Evolutionary conservation across 257 asterid species (phyloP).

Genomic region (Catharanthus roseus): DNA sequence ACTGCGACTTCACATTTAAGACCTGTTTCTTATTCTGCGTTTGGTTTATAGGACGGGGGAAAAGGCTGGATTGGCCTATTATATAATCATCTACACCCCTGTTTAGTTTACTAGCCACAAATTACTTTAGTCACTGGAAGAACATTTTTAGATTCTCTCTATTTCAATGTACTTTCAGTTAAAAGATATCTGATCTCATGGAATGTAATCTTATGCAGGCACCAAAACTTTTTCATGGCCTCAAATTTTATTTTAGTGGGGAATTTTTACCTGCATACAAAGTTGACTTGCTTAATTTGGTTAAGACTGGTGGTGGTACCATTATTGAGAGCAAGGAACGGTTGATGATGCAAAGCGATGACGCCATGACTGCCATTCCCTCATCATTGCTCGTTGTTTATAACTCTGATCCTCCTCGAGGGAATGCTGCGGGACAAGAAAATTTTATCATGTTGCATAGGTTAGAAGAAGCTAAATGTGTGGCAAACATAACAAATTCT

Average conservation of each 20-base stretch:
- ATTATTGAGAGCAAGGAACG: constrained; percentile 38
- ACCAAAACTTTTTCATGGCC: constrained; percentile 63
- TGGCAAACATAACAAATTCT: constrained; percentile 32
- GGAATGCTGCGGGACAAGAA: constrained; percentile 31
- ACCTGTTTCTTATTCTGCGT: neutral
- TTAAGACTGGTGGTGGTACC: constrained; percentile 63
- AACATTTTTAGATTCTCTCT: too few species aligned
- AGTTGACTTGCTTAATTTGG: constrained; percentile 55
- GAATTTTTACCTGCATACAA: constrained; percentile 55
- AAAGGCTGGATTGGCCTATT: neutral
- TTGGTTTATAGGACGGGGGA: neutral
- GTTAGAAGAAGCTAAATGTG: constrained; percentile 39
- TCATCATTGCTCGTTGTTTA: constrained; percentile 41
- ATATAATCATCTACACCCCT: neutral
- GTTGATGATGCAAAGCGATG: constrained; percentile 15
- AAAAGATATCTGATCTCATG: too few species aligned
- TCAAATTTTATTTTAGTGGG: constrained; percentile 55
- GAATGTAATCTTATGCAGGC: constrained; percentile 38
- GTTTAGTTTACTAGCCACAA: neutral
- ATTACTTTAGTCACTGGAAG: neutral
- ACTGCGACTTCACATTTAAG: neutral
- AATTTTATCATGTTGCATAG: constrained; percentile 27
- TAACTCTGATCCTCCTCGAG: constrained; percentile 38
- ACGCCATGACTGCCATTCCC: constrained; percentile 17
- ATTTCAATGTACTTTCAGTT: neutral